phyloP scores from a whole-genome alignment of 768 basidiomycete species.

The Lactarius hengduanensis region DNA sequence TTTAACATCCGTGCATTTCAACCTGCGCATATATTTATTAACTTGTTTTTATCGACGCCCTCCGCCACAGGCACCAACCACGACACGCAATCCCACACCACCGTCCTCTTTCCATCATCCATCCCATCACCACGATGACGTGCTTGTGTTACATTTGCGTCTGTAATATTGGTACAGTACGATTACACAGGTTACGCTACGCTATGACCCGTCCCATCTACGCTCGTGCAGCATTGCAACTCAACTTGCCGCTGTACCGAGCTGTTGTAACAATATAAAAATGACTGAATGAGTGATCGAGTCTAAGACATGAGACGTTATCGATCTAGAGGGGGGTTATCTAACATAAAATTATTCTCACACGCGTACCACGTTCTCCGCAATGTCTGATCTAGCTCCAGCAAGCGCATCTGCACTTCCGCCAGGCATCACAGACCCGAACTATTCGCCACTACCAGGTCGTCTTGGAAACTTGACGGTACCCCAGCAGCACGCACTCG shows the following conservation, averaged over 20 bases:
- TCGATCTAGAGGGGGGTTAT: conserved; percentile 7
- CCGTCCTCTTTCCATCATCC: neutral
- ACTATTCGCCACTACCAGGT: conserved; percentile 67
- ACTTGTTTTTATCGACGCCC: conserved; percentile 12
- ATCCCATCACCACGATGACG: conserved; percentile 11
- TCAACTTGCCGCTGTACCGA: conserved; percentile 35
- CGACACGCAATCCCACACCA: neutral
- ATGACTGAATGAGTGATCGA: neutral
- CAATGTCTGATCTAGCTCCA: conserved; percentile 25
- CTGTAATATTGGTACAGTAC: conserved; percentile 20
- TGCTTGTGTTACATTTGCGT: conserved; percentile 10
- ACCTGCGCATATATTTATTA: conserved; percentile 34
- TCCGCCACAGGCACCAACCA: conserved; percentile 7
- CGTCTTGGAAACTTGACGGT: conserved; percentile 75
- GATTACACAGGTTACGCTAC: conserved; percentile 9
- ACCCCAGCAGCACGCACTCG: conserved; percentile 61
- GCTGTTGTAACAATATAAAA: conserved; percentile 20
- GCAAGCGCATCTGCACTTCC: conserved; percentile 58
- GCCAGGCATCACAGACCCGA: conserved; percentile 58
- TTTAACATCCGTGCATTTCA: conserved; percentile 32
- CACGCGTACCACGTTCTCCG: neutral
- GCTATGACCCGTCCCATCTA: conserved; percentile 13
- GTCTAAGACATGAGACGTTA: neutral
- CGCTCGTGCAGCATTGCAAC: conserved; percentile 31
- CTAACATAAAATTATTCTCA: neutral